Evolutionary conservation across 73 alveolate species (phyloP).

Genomic region (Tetrahymena borealis): DNA sequence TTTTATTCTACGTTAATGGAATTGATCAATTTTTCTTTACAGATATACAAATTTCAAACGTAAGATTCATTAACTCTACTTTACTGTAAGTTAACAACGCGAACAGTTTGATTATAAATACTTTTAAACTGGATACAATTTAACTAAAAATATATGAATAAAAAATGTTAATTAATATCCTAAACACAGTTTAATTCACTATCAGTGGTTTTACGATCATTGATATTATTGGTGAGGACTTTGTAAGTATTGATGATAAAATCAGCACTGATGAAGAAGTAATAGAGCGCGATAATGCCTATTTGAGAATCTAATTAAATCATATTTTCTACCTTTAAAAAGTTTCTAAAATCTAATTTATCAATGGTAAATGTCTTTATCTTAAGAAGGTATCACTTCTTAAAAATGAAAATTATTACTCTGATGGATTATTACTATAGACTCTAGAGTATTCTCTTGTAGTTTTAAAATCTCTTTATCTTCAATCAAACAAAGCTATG

Average conservation of each 20-base stretch:
- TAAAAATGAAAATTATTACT: background rate
- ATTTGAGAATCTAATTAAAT: background rate
- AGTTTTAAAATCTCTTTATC: background rate
- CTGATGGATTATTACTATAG: background rate
- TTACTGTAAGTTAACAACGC: background rate
- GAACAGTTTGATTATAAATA: no score
- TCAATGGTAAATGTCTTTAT: background rate
- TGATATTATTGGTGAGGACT: background rate
- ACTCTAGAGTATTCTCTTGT: background rate
- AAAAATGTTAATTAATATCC: no score
- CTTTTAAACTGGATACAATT: no score
- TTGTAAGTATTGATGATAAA: background rate
- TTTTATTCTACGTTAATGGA: background rate
- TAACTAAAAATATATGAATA: no score
- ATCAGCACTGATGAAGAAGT: background rate
- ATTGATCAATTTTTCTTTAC: background rate
- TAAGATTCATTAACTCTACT: background rate
- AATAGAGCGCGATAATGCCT: background rate
- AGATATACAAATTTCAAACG: background rate
- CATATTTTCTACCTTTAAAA: background rate
- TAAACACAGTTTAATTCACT: no score
- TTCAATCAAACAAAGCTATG: background rate
- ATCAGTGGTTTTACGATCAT: no score
- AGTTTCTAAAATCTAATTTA: background rate
- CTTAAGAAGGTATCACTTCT: background rate